These are phyloP conservation scores for Fusarium subglutinans DNA, from an alignment of 2,329 filamentous ascomycete species.

Conservation along the genomic window DNA sequence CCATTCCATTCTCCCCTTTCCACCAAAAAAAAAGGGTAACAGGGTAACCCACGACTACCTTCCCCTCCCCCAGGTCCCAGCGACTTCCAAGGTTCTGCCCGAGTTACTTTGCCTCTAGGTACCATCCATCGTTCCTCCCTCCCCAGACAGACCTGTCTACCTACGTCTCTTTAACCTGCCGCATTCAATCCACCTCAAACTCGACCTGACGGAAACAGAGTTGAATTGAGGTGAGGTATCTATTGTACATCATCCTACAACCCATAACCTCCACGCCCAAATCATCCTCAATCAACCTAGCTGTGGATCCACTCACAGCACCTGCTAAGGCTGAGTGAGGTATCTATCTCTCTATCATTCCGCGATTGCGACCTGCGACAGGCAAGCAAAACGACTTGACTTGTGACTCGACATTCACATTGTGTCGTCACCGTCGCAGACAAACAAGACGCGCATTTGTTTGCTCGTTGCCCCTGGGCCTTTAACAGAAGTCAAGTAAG, in stretches of 20 bases:
- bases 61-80: constrained; percentile 45
- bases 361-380: constrained; percentile 18
- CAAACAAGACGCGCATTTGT: constrained; percentile 32
- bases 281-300: constrained; percentile 20
- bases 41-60: constrained; percentile 48
- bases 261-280: not conserved
- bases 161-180: constrained; percentile 2
- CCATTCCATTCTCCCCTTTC: constrained; percentile 45
- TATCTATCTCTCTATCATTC: constrained; percentile 1
- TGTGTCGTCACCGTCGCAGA: constrained; percentile 34
- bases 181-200: constrained; percentile 30
- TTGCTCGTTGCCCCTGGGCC: constrained; percentile 16
- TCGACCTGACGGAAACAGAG: constrained; percentile 25
- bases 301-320: constrained; percentile 42
- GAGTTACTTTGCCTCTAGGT: constrained; percentile 56
- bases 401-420: constrained; percentile 8
- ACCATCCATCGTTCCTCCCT: constrained; percentile 46
- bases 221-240: constrained; percentile 25
- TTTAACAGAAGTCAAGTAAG: constrained; percentile 21
- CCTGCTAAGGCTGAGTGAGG: constrained; percentile 13
- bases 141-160: constrained; percentile 25
- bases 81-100: constrained; percentile 44
- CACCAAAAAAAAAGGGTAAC: constrained; percentile 49
- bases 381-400: not conserved
- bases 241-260: constrained; percentile 36